Base-by-base conservation (phyloP, 1,139 yeast species). In the Schwanniomyces etchellsii region DNA sequence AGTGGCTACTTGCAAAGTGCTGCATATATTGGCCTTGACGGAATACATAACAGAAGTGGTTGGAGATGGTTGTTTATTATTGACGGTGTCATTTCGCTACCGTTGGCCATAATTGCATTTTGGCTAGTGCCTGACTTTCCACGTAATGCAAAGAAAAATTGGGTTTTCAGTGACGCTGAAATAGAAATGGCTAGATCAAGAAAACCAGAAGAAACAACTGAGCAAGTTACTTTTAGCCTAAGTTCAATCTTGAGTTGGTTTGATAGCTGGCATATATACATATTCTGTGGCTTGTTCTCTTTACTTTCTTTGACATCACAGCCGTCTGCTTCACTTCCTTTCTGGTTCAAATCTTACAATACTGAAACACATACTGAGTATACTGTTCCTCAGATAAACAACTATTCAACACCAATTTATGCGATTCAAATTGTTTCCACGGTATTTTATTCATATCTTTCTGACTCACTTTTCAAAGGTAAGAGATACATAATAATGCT, bases 1-100 rank as follows among this genome's bases (percentile, higher is more conserved):
- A 68, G 82, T 5, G 84, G 86, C 26, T 66, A 77, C 30, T 55
- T 81, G 20, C 80, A 81, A 31, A 74, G 81, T 11, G 74, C 78
- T 5, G 71, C 78, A 28, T 73, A 60, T 44, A 53, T 70, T 29
- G 44, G 52, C 16, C 51, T 81, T 43, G 58, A 64, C 33, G 76
- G 74, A 17, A 52, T 50, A 4, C 51, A 52, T 33, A 81, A 83
- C 1, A 55, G 74, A 20, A 65, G 57, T 20, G 77, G 83, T 9
- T 81, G 88, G 88, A 69, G 78, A 55, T 81, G 86, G 86, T 74
- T 77, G 54, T 81, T 77, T 47, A 70, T 81, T 36, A 67, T 81
- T 39, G 86, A 81, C 50, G 82, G 81, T 6, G 52, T 75, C 28
- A 62, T 79, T 24, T 74, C 86, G 2, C 45, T 79, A 20, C 71